Percentiles rank a stretch among this genome's conserved stretches.
phyloP scores from a whole-genome alignment of 1,284 basidiomycete species.

The Leccinum subfulvum region DNA sequence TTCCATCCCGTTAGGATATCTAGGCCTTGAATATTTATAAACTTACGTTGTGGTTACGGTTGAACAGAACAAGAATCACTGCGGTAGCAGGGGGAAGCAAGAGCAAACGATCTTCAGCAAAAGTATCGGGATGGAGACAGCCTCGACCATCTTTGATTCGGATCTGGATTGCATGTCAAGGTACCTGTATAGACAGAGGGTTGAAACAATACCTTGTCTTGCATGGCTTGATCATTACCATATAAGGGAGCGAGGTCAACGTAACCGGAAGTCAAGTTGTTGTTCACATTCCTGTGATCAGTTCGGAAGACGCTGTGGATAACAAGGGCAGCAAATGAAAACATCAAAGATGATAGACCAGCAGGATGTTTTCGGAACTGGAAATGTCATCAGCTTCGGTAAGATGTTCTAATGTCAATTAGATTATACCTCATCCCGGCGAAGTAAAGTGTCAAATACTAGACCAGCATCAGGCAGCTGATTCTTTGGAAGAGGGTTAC shows the following conservation, averaged over 20 bases:
- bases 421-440: slow-evolving; percentile 32
- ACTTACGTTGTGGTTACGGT: slow-evolving; percentile 81
- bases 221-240: slow-evolving; percentile 62
- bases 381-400: slow-evolving; percentile 1
- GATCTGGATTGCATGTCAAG: slow-evolving; percentile 20
- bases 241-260: slow-evolving; percentile 83
- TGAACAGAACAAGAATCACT: slow-evolving; percentile 76
- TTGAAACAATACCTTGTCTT: slow-evolving; percentile 47
- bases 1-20: background rate
- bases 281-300: slow-evolving; percentile 58
- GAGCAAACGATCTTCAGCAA: slow-evolving; percentile 77
- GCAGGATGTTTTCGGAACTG: slow-evolving; percentile 76
- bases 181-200: background rate
- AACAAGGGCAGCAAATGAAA: slow-evolving; percentile 78
- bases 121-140: slow-evolving; percentile 64
- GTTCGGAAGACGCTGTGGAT: slow-evolving; percentile 82
- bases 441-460: slow-evolving; percentile 63
- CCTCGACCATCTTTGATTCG: slow-evolving; percentile 67
- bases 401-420: background rate
- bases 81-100: slow-evolving; percentile 78
- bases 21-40: background rate
- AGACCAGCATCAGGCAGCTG: slow-evolving; percentile 76
- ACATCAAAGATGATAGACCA: slow-evolving; percentile 77
- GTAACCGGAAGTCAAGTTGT: slow-evolving; percentile 87
- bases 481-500: slow-evolving; percentile 57